Conservation (phyloP, 768 basidiomycete genomes). For the Naganishia friedmannii region DNA sequence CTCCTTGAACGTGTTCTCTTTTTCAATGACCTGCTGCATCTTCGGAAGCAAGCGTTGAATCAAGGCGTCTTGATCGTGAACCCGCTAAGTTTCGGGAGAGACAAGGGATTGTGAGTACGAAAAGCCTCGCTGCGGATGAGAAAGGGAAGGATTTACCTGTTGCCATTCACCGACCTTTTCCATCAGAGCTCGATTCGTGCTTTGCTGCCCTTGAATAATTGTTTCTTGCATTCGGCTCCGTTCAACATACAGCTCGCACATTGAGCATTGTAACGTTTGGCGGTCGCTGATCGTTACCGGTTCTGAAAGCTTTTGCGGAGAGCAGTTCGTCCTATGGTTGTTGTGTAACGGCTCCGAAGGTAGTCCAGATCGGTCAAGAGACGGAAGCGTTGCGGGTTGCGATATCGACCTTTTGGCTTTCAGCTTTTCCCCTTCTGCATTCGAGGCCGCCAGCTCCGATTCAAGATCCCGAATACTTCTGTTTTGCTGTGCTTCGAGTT, state of each 20-base stretch:
- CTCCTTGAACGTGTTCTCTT: background rate
- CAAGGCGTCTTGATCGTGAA: slow-evolving; percentile 39
- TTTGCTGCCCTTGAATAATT: slow-evolving; percentile 45
- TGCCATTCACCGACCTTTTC: slow-evolving; percentile 47
- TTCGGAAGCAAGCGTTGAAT: slow-evolving; percentile 36
- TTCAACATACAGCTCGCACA: slow-evolving; percentile 30
- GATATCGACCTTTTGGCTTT: background rate
- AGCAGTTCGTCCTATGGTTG: slow-evolving; percentile 17
- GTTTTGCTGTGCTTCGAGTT: background rate
- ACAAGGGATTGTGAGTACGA: background rate
- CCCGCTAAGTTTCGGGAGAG: slow-evolving; percentile 6
- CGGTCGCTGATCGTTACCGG: background rate
- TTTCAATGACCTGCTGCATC: background rate
- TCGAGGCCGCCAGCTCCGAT: background rate
- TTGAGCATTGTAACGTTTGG: slow-evolving; percentile 13
- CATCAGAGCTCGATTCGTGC: slow-evolving; percentile 43
- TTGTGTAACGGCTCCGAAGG: background rate
- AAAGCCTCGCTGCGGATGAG: background rate
- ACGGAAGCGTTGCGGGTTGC: background rate
- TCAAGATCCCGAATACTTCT: slow-evolving; percentile 1
- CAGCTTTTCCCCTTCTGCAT: slow-evolving; percentile 5
- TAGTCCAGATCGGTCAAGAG: background rate
- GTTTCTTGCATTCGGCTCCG: slow-evolving; percentile 46
- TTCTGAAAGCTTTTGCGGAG: slow-evolving; percentile 12
- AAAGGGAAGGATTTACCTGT: slow-evolving; percentile 35